Base-by-base conservation (phyloP, 2,329 filamentous ascomycete species). In the Ascocoryne sarcoides region DNA sequence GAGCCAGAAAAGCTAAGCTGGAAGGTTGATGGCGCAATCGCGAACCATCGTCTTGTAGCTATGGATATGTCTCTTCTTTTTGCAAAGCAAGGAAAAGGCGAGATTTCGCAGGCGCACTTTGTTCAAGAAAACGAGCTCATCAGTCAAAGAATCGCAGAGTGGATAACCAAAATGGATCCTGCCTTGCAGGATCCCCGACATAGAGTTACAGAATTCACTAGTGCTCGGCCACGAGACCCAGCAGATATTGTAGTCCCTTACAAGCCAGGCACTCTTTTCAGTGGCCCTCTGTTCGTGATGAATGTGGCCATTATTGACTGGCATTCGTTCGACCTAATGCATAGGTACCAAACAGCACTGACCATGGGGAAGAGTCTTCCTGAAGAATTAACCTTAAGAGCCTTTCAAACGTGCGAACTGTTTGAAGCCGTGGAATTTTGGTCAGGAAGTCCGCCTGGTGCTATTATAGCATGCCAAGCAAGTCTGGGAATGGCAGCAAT, bases 1-100 rank as follows among this genome's bases (percentile, higher is more conserved):
- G 68, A 82, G 23, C 83, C 85, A 0, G 63, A 72, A 10, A 73
- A 82, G 48, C 43, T 89, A 5, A 65, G 67, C 2, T 79, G 79
- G 65, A 79, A 78, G 48, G 74, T 86, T 26, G 79, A 85, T 51
- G 72, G 76, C 17, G 75, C 76, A 29, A 73, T 80, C 21, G 75
- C 83, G 1, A 70, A 73, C 20, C 70, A 84, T 39, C 76, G 85
- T 10, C 65, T 89, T 10, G 76, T 93, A 20, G 84, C 83, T 1
- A 78, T 83, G 57, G 86, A 95, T 43, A 83, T 93, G 65, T 80
- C 86, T 2, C 70, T 82, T 10, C 68, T 95, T 2, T 87, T 89
- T 57, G 79, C 84, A 0, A 75, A 73, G 47, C 75, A 79, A 32
- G 75, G 72, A 19, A 76, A 76, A 45, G 74, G 76, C 10, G 71